Evolutionary conservation across 495 filamentous ascomycete species (phyloP).

Genomic region (Aspergillus cavernicola): DNA sequence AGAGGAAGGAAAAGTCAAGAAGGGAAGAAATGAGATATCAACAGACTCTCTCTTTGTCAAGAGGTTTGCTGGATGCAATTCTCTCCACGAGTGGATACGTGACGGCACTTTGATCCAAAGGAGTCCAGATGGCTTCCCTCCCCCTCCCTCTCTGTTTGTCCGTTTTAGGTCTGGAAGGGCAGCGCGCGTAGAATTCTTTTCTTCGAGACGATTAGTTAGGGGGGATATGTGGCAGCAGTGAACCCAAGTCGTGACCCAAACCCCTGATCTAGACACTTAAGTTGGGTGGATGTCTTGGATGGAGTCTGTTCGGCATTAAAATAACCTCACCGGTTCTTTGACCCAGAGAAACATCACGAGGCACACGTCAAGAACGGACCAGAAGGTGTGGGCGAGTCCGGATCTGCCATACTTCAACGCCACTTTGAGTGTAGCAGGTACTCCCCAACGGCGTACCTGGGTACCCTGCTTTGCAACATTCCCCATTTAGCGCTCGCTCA

Average conservation of each 20-base stretch:
- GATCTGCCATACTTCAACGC: constrained; percentile 21
- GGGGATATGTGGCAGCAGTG: constrained; percentile 29
- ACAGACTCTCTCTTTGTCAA: constrained; percentile 5
- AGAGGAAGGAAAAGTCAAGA: constrained; percentile 3
- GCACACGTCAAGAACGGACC: constrained; percentile 16
- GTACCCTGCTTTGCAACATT: constrained; percentile 14
- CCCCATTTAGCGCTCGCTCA: constrained; percentile 7
- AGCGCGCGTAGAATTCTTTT: constrained; percentile 10
- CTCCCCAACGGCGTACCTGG: constrained; percentile 10
- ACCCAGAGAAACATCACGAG: constrained; percentile 22
- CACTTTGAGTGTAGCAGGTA: constrained; percentile 18
- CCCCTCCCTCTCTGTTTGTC: constrained; percentile 19
- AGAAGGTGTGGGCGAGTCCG: constrained; percentile 17
- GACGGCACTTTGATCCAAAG: constrained; percentile 17
- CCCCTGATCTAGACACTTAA: constrained; percentile 15
- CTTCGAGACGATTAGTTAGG: constrained; percentile 20
- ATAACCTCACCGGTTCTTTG: constrained; percentile 20
- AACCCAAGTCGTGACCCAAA: constrained; percentile 10
- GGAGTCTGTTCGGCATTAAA: constrained; percentile 16
- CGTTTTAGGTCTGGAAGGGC: constrained; percentile 7
- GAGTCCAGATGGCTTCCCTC: constrained; percentile 1
- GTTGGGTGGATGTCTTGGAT: constrained; percentile 24
- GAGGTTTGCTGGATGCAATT: constrained; percentile 5
- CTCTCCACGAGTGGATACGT: constrained; percentile 15
- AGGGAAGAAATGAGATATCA: constrained; percentile 5